Evolutionary conservation across 2,329 filamentous ascomycete species (phyloP).

Genomic region (Diaporthe sp.): DNA sequence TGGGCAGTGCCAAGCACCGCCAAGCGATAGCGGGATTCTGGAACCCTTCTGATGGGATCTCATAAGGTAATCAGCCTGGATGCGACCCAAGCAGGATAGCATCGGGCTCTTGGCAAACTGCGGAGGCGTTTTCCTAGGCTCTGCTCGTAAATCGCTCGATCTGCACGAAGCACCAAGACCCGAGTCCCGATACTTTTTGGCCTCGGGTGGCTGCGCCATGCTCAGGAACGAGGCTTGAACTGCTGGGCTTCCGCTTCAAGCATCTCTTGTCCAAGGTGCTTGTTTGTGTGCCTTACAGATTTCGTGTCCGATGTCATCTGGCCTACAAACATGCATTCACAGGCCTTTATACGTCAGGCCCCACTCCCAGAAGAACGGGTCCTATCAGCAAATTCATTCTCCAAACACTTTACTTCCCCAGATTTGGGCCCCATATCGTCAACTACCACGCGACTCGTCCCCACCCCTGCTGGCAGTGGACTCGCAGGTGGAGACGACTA

Average conservation of each 20-base stretch:
- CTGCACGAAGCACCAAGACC: slow-evolving; percentile 5
- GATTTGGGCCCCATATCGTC: slow-evolving; percentile 2
- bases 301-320: neutral
- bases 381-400: slow-evolving; percentile 17
- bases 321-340: neutral
- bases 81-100: slow-evolving; percentile 8
- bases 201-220: slow-evolving; percentile 16
- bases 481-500: slow-evolving; percentile 21
- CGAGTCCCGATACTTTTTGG: neutral
- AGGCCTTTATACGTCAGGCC: neutral
- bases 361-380: slow-evolving; percentile 2
- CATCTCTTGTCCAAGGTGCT: slow-evolving; percentile 12
- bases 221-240: slow-evolving; percentile 12
- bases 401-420: neutral
- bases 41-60: slow-evolving; percentile 15
- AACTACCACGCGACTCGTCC: slow-evolving; percentile 16
- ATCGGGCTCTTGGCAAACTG: slow-evolving; percentile 15
- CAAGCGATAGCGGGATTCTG: slow-evolving; percentile 23
- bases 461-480: neutral
- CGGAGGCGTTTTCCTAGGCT: neutral
- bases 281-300: neutral
- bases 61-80: slow-evolving; percentile 17
- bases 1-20: slow-evolving; percentile 21
- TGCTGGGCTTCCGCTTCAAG: slow-evolving; percentile 18
- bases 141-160: neutral